Evolutionary conservation across 75 land plant genomes (phyloP).

Genomic region (Cryptomeria japonica): DNA sequence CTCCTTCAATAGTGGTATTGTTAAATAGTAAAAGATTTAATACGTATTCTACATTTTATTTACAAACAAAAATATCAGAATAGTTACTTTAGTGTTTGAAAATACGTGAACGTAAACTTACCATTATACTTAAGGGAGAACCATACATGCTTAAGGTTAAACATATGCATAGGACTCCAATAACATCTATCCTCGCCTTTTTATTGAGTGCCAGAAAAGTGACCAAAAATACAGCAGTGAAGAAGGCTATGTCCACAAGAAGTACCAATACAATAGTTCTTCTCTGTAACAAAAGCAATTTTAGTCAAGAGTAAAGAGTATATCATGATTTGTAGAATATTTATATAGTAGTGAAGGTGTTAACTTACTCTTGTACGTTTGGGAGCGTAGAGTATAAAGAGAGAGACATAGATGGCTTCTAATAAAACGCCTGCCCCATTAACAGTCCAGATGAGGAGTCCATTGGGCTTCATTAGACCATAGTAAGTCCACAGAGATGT

Average conservation of each 20-base stretch:
- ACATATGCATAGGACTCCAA: slow-evolving; percentile 41
- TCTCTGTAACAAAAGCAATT: not conserved
- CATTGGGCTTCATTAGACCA: slow-evolving; percentile 63
- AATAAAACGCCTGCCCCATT: slow-evolving; percentile 54
- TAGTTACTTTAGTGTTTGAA: no score
- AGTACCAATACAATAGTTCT: not conserved
- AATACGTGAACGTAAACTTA: slow-evolving; percentile 13
- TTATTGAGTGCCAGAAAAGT: slow-evolving; percentile 10
- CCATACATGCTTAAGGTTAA: slow-evolving; percentile 43
- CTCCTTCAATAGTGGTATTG: no score
- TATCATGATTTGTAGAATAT: not conserved
- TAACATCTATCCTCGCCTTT: slow-evolving; percentile 16
- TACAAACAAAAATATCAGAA: no score
- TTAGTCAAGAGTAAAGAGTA: no score
- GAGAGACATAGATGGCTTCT: slow-evolving; percentile 49
- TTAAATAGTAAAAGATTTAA: no score
- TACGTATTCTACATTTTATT: no score
- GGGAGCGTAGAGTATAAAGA: slow-evolving; percentile 57
- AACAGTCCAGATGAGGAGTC: slow-evolving; percentile 51
- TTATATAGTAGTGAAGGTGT: no score
- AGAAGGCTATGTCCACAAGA: not conserved
- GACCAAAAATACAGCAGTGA: not conserved
- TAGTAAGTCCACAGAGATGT: slow-evolving; percentile 67
- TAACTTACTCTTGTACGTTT: slow-evolving; percentile 38
- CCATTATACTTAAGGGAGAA: slow-evolving; percentile 50